Conservation (phyloP, 306 rosid genomes). For the Erythrophleum fordii region DNA sequence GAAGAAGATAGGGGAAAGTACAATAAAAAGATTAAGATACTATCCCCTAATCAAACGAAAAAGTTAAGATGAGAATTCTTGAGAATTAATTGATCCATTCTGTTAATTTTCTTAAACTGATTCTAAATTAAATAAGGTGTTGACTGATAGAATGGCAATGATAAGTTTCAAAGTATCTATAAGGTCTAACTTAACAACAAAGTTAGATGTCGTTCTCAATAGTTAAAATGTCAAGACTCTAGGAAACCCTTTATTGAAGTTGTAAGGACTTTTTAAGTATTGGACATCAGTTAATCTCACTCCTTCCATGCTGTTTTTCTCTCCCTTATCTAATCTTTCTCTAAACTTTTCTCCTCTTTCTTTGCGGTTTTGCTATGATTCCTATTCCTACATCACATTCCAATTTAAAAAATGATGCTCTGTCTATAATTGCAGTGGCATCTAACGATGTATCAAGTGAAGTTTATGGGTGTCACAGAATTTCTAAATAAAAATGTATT, state of each 20-base stretch:
- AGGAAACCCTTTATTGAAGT: not conserved
- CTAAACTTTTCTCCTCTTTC: not conserved
- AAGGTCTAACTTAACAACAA: not conserved
- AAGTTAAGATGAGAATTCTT: not conserved
- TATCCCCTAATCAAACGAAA: not conserved
- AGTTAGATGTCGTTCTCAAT: not conserved
- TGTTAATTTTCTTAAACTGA: not conserved
- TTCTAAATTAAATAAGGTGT: not conserved
- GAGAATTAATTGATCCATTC: not conserved
- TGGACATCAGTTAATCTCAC: not conserved
- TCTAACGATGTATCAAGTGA: not conserved
- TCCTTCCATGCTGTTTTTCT: not conserved
- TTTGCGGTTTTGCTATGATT: slow-evolving; percentile 3
- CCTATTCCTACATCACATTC: not conserved
- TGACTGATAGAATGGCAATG: not conserved
- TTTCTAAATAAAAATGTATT: not conserved
- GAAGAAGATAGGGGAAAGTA: not conserved
- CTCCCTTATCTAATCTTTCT: not conserved
- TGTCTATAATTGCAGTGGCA: not conserved
- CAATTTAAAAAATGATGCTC: not conserved
- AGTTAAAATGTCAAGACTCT: not conserved
- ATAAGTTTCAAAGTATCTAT: not conserved
- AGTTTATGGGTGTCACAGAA: not conserved
- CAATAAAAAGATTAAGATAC: not conserved
- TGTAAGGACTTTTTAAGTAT: not conserved